phyloP scores from a whole-genome alignment of 169 alveolate species.

The Eimeria mitis region DNA sequence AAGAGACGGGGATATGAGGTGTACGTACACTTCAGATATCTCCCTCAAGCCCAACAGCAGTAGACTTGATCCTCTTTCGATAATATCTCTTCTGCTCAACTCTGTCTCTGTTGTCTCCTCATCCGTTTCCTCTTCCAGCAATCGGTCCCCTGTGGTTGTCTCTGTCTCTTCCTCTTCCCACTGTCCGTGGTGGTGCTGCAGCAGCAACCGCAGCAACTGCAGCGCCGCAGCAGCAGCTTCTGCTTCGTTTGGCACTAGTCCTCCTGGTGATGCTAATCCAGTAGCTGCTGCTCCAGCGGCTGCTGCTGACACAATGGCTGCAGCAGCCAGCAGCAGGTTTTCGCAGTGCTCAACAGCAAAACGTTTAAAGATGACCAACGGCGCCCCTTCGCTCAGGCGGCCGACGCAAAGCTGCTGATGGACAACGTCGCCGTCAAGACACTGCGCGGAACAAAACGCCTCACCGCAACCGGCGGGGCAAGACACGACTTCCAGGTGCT shows the following conservation, averaged over 20 bases:
- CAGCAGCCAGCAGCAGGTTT: slow-evolving; percentile 48
- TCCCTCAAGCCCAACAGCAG: slow-evolving; percentile 39
- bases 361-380: slow-evolving; percentile 24
- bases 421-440: slow-evolving; percentile 13
- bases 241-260: background rate
- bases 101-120: slow-evolving; percentile 30
- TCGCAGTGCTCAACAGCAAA: slow-evolving; percentile 58
- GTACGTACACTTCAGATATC: background rate
- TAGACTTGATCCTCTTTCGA: slow-evolving; percentile 11
- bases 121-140: slow-evolving; percentile 18
- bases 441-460: slow-evolving; percentile 27
- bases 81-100: slow-evolving; percentile 11
- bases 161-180: slow-evolving; percentile 17
- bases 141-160: background rate
- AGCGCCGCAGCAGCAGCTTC: background rate
- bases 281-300: slow-evolving; percentile 26
- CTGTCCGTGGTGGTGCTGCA: slow-evolving; percentile 32
- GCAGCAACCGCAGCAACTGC: slow-evolving; percentile 64
- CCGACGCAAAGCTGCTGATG: slow-evolving; percentile 54
- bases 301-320: slow-evolving; percentile 57
- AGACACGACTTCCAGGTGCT: slow-evolving; percentile 1
- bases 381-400: slow-evolving; percentile 28
- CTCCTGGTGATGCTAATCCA: background rate
- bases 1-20: slow-evolving; percentile 18
- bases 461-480: slow-evolving; percentile 68